These are phyloP conservation scores for Aspergillus sp. DNA, from an alignment of 2,329 filamentous ascomycete species.

Conservation along the genomic window DNA sequence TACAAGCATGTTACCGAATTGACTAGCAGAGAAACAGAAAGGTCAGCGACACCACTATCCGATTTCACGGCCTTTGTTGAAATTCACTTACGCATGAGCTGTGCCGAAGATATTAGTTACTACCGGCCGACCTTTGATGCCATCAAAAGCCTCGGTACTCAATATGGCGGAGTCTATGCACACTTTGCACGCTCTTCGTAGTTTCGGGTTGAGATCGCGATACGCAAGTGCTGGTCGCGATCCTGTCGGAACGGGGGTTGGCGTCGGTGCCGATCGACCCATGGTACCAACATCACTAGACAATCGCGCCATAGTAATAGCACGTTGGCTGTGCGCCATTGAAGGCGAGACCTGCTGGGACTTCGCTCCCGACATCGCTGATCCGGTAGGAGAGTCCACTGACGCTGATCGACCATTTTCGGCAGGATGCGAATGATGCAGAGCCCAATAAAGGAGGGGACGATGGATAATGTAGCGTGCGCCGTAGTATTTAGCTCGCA, in stretches of 20 bases:
- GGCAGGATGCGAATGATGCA: constrained; percentile 51
- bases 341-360: constrained; percentile 43
- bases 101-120: constrained; percentile 97
- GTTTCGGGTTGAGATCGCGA: constrained; percentile 42
- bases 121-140: constrained; percentile 65
- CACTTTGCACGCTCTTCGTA: constrained; percentile 58
- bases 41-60: constrained; percentile 25
- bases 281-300: constrained; percentile 39
- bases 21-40: constrained; percentile 55
- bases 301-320: constrained; percentile 34
- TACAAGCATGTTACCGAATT: constrained; percentile 97
- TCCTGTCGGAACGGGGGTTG: constrained; percentile 1
- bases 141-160: constrained; percentile 82
- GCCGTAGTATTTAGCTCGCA: constrained; percentile 94
- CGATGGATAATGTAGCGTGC: constrained; percentile 87
- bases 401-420: constrained; percentile 37
- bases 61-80: too few species aligned
- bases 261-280: constrained; percentile 15
- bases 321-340: constrained; percentile 31
- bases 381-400: constrained; percentile 37
- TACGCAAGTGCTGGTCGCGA: constrained; percentile 10
- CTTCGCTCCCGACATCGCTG: constrained; percentile 28
- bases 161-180: constrained; percentile 76
- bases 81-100: constrained; percentile 77
- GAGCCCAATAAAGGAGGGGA: constrained; percentile 67